Conservation (phyloP, 1,139 yeast species). For the Protomyces inouyei region DNA sequence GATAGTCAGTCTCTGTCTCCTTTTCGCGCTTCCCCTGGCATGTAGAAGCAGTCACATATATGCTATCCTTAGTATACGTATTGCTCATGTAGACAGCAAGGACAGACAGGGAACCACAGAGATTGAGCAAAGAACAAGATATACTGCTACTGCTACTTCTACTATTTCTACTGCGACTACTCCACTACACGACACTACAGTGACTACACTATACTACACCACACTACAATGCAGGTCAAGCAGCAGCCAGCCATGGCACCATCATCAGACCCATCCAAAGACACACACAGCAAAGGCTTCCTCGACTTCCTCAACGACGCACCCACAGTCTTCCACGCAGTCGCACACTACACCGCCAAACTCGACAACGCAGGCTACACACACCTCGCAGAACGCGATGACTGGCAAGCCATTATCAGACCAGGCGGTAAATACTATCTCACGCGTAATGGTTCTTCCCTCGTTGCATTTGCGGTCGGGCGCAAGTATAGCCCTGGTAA, state of each 20-base stretch:
- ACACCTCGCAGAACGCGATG: slow-evolving; percentile 63
- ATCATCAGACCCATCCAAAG: background rate
- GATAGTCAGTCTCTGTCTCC: too few relatives aligned
- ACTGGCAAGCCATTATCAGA: slow-evolving; percentile 55
- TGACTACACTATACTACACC: too few relatives aligned
- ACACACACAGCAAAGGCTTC: slow-evolving; percentile 41
- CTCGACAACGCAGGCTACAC: slow-evolving; percentile 51
- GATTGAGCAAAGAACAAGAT: too few relatives aligned
- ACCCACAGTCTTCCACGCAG: slow-evolving; percentile 93
- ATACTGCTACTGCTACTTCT: too few relatives aligned
- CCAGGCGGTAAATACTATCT: slow-evolving; percentile 67
- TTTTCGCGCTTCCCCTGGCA: too few relatives aligned
- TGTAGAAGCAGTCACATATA: too few relatives aligned
- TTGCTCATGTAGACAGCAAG: too few relatives aligned
- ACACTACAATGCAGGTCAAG: background rate
- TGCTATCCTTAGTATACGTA: too few relatives aligned
- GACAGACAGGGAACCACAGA: too few relatives aligned
- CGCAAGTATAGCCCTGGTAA: slow-evolving; percentile 71
- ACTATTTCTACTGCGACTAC: too few relatives aligned
- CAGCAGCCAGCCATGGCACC: background rate
- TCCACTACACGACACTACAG: too few relatives aligned
- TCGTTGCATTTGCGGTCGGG: slow-evolving; percentile 68
- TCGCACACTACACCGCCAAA: slow-evolving; percentile 48
- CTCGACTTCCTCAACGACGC: slow-evolving; percentile 74
- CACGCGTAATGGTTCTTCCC: slow-evolving; percentile 70